Evolutionary conservation across 345 rosid genomes (phyloP).

Genomic region (Tarenaya hassleriana): DNA sequence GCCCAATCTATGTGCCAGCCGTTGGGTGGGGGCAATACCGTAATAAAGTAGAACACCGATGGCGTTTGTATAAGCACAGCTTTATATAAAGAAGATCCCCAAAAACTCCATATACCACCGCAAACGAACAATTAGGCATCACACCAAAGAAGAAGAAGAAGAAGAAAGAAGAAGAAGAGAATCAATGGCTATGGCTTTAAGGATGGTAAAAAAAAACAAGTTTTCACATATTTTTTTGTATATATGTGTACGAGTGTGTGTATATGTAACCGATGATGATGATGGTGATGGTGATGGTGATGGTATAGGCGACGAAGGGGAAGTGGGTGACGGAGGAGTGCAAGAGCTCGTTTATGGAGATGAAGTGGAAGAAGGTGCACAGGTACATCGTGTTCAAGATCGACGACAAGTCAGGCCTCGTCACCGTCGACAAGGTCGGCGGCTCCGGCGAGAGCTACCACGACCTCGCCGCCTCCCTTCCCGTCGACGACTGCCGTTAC

Average conservation of each 20-base stretch:
- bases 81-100: conserved; percentile 33
- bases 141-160: conserved; percentile 14
- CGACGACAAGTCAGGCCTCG: conserved; percentile 74
- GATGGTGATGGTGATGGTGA: neutral
- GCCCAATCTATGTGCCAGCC: too few species aligned
- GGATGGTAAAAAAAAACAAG: conserved; percentile 49
- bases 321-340: conserved; percentile 94
- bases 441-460: conserved; percentile 71
- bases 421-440: conserved; percentile 85
- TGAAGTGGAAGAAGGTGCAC: conserved; percentile 96
- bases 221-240: neutral
- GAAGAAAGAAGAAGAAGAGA: conserved; percentile 22
- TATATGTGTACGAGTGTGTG: too few species aligned
- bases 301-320: conserved; percentile 52
- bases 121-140: neutral
- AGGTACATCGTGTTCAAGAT: conserved; percentile 83
- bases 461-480: conserved; percentile 73
- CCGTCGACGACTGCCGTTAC: conserved; percentile 80
- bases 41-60: conserved; percentile 25
- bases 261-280: neutral
- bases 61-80: conserved; percentile 23
- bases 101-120: neutral
- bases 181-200: conserved; percentile 87
- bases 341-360: conserved; percentile 82
- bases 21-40: conserved; percentile 20